phyloP scores from a whole-genome alignment of 1,284 basidiomycete genomes.

The Irpex sp. region DNA sequence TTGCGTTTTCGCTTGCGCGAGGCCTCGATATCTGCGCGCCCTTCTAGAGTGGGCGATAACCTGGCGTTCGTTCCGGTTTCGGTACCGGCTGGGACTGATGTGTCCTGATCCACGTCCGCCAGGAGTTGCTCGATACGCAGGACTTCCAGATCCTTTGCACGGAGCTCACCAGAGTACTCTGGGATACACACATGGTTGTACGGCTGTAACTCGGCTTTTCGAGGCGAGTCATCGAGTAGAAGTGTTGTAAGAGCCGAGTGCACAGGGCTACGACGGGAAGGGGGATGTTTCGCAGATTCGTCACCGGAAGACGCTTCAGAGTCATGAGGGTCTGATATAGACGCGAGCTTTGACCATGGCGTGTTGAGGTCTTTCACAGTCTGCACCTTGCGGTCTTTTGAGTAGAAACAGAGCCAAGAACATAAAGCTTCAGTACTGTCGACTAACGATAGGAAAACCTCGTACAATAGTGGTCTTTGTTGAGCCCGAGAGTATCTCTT shows the following conservation, averaged over 20 bases:
- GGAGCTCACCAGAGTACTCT: conserved; percentile 54
- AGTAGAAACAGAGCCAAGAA: conserved; percentile 1
- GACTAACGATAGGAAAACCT: conserved; percentile 6
- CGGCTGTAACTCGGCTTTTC: conserved; percentile 77
- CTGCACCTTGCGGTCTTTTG: conserved; percentile 56
- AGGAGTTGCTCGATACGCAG: conserved; percentile 13
- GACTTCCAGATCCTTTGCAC: conserved; percentile 41
- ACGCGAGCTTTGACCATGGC: conserved; percentile 57
- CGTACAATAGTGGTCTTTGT: conserved; percentile 58
- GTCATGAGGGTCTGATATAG: neutral
- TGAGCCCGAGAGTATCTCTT: conserved; percentile 70
- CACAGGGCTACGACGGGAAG: conserved; percentile 7
- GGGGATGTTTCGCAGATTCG: neutral
- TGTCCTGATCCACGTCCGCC: neutral
- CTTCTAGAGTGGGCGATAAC: neutral
- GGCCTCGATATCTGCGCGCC: neutral
- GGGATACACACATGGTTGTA: conserved; percentile 75
- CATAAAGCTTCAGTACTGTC: neutral
- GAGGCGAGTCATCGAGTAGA: conserved; percentile 78
- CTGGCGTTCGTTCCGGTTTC: neutral
- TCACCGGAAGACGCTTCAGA: neutral
- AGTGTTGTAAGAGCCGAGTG: conserved; percentile 72
- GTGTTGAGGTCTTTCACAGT: conserved; percentile 78
- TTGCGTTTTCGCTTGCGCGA: conserved; percentile 20
- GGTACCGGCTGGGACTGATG: neutral